Base-by-base conservation (phyloP, 805 yeast genomes). In the Trichomonascus vanleenenianus region DNA sequence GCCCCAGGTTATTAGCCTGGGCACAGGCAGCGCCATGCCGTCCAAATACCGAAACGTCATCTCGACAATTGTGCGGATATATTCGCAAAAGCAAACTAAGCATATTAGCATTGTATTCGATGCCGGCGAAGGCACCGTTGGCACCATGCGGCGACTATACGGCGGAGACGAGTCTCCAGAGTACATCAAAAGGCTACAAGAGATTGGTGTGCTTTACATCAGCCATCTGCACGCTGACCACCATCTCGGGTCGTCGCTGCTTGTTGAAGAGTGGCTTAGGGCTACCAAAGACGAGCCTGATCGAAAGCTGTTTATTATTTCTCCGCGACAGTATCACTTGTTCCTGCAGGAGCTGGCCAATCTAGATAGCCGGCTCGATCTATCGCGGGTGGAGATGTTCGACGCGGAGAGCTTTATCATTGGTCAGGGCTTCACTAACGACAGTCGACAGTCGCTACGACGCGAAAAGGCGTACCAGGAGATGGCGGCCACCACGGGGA, bases 211-310 rank as follows among this genome's bases (percentile, higher is more conserved):
- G 44, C 67, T 91, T 16, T 85, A 77, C 56, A 67, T 93, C 44
- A 83, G 95, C 54, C 99, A 93, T 68, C 69, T 91, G 55, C 99
- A 93, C 64, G 98, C 97, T 0, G 99, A 93, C 61, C 99, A 93
- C 61, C 97, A 91, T 62, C 66, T 93, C 36, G 99, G 99, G 0
- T 70, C 85, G 3, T 66, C 83, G 7, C 74, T 86, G 3, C 62
- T 93, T 2, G 69, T 93, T 22, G 69, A 71, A 33, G 78, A 77
- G 51, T 89, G 97, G 95, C 42, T 50, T 5, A 22, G 27, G 27
- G 19, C 35, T 18, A 55, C 46, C 8, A 47, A 53, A 33, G 50
- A 51, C 10, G 50, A 44, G 14, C 45, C 33, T 7, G 14, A 20
- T 33, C 34, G 39, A 34, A 58, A 61, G 16, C 64, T 91, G 9